Evolutionary conservation across 805 yeast species (phyloP), one percentile per base, ranked within the genome.

Genomic region (Barnettozyma botsteinii): DNA sequence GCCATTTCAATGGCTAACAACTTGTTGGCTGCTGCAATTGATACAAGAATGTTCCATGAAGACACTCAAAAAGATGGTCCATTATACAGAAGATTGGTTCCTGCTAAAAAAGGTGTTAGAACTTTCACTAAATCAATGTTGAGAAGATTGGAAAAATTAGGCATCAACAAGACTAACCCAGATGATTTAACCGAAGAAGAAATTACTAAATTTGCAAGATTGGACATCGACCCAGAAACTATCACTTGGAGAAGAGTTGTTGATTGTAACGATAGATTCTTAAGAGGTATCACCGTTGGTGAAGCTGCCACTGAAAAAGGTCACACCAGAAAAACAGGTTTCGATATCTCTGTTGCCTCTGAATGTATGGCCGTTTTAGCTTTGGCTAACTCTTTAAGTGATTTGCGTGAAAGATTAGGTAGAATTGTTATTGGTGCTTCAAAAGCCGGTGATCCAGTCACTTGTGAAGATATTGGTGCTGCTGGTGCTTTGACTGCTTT

Each of bases 401-500:
- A 91, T 62, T 75, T 91, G 84, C 76, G 96, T 60, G 75, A 75
- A 52, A 77, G 98, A 58, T 79, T 91, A 37, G 96, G 96, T 43
- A 75, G 73, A 42, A 83, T 91, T 69, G 96, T 91, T 35, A 86
- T 91, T 51, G 98, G 94, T 22, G 76, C 91, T 19, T 79, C 81
- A 52, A 68, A 62, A 44, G 60, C 73, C 9, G 94, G 94, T 41
- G 81, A 69, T 35, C 95, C 97, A 48, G 72, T 91, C 53, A 89
- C 98, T 37, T 85, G 89, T 53, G 97, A 91, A 61, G 98, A 91
- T 59, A 72, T 91, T 53, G 96, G 97, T 26, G 80, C 86, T 63
- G 96, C 95, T 21, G 98, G 98, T 56, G 98, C 98, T 14, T 67
- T 91, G 47, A 83, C 97, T 36, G 97, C 98, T 11, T 72, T 91